These are phyloP conservation scores for Penicillium sp. DNA, from an alignment of 2,329 filamentous ascomycete species.

Conservation along the genomic window DNA sequence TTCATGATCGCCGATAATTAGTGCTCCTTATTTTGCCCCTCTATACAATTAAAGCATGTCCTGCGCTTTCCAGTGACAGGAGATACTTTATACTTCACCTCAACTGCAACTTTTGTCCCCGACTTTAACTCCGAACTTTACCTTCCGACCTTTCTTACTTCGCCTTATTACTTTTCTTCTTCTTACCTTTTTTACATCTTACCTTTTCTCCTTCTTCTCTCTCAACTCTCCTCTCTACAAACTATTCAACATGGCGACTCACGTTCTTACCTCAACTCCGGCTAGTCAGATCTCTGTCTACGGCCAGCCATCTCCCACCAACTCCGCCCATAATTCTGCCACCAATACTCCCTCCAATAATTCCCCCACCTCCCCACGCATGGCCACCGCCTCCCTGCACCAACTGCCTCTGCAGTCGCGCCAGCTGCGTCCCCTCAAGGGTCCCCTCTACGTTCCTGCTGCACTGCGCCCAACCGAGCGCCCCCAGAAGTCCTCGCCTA, in stretches of 20 bases:
- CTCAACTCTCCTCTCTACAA: background rate
- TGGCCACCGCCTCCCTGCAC: slow-evolving; percentile 38
- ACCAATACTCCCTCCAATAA: slow-evolving; percentile 55
- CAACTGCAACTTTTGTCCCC: background rate
- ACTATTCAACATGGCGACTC: slow-evolving; percentile 31
- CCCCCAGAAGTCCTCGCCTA: slow-evolving; percentile 46
- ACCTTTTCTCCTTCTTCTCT: background rate
- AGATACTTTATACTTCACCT: background rate
- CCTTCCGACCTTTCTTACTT: background rate
- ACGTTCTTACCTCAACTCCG: slow-evolving; percentile 31
- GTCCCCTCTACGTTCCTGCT: slow-evolving; percentile 64
- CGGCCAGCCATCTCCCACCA: slow-evolving; percentile 51
- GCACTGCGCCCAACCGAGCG: slow-evolving; percentile 63
- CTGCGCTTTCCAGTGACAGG: slow-evolving; percentile 1
- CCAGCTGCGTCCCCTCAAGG: slow-evolving; percentile 61
- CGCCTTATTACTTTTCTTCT: background rate
- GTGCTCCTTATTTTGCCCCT: slow-evolving; percentile 16
- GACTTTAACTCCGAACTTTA: background rate
- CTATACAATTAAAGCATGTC: background rate
- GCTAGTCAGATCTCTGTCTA: slow-evolving; percentile 32
- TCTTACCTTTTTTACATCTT: background rate
- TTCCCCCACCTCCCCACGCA: slow-evolving; percentile 55
- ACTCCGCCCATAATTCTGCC: slow-evolving; percentile 50
- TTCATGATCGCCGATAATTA: slow-evolving; percentile 1
- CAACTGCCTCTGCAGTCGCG: slow-evolving; percentile 50